Percentiles rank a stretch among this genome's conserved stretches.
Conservation (phyloP, 331 rosid genomes). For the Rhamnella rubrinervis region DNA sequence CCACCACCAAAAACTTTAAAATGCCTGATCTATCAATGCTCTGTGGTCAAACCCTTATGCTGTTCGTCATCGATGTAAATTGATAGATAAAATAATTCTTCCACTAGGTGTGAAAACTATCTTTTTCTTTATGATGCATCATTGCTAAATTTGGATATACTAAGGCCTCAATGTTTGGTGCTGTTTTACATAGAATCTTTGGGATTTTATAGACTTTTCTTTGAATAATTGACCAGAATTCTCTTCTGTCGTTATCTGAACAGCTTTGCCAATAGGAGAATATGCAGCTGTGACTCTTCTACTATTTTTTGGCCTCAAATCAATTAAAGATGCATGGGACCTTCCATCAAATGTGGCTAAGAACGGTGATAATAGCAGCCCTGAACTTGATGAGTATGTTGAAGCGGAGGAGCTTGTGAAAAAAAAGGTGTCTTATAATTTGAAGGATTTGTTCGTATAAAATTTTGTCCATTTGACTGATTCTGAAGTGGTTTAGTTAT, state of each 20-base stretch:
- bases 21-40: too few species aligned
- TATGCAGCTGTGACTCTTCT: slow-evolving; percentile 95
- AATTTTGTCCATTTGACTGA: not conserved
- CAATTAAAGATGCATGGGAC: slow-evolving; percentile 96
- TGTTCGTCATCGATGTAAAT: too few species aligned
- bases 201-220: too few species aligned
- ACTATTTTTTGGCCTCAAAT: slow-evolving; percentile 83
- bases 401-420: slow-evolving; percentile 97
- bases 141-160: too few species aligned
- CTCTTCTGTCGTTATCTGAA: slow-evolving; percentile 26
- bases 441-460: not conserved
- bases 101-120: too few species aligned
- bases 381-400: slow-evolving; percentile 75
- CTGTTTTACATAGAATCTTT: too few species aligned
- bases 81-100: not conserved
- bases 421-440: slow-evolving; percentile 61
- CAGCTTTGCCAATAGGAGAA: slow-evolving; percentile 98
- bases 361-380: slow-evolving; percentile 49
- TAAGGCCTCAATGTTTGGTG: too few species aligned
- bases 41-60: too few species aligned
- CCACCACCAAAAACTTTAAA: too few species aligned
- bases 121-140: too few species aligned
- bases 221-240: slow-evolving; percentile 11
- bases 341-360: slow-evolving; percentile 64
- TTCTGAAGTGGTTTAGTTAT: not conserved